These are phyloP conservation scores for Ceratocystiopsis minuta DNA, from an alignment of 2,329 filamentous ascomycete species.

Conservation along the genomic window DNA sequence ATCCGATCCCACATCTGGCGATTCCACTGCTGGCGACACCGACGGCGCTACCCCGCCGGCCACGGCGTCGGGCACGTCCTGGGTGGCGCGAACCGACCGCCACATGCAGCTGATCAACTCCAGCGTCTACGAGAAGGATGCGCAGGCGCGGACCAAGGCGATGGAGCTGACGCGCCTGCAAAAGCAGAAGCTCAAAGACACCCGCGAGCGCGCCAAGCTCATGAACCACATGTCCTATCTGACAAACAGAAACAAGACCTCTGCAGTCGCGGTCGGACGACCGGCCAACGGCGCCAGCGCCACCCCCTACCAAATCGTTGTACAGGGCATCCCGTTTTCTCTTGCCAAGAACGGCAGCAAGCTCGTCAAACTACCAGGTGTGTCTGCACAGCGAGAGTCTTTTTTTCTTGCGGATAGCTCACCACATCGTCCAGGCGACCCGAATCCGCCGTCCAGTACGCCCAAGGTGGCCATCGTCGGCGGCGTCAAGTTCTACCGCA, in stretches of 20 bases:
- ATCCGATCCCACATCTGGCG: conserved; percentile 8
- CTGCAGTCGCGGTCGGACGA: too few relatives aligned
- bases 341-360: conserved; percentile 68
- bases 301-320: conserved; percentile 38
- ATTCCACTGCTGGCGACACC: conserved; percentile 13
- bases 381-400: conserved; percentile 19
- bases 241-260: conserved; percentile 8
- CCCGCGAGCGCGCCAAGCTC: conserved; percentile 41
- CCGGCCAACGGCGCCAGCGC: conserved; percentile 8
- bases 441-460: conserved; percentile 44
- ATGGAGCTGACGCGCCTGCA: conserved; percentile 51
- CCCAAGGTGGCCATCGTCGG: conserved; percentile 57
- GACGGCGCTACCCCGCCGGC: conserved; percentile 8
- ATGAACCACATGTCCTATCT: conserved; percentile 24
- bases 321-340: conserved; percentile 57
- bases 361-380: conserved; percentile 56
- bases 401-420: too few relatives aligned
- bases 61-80: conserved; percentile 20
- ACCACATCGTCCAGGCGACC: conserved; percentile 39
- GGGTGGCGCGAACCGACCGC: conserved; percentile 56
- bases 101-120: conserved; percentile 74
- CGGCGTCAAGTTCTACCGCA: conserved; percentile 68
- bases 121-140: conserved; percentile 57
- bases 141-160: conserved; percentile 47
- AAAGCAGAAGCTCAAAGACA: conserved; percentile 34